Base-by-base conservation (phyloP, 805 yeast genomes). In the Brettanomyces bruxellensis region DNA sequence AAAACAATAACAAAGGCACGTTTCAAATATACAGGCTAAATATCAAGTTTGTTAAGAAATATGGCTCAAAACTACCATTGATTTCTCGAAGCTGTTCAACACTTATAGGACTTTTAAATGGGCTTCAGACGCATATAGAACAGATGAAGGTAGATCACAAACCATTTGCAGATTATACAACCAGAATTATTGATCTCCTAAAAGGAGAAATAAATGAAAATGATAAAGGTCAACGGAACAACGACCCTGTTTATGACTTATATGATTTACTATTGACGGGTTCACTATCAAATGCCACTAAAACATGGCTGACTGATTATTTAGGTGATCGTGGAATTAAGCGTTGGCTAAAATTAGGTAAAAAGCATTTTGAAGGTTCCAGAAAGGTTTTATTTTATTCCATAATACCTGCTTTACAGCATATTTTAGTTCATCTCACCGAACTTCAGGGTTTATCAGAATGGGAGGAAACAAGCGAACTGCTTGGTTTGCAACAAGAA, bases 311-410 rank as follows among this genome's bases (percentile, higher is more conserved):
- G 56, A 70, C 76, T 23, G 81, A 81, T 52, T 77, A 79, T 42
- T 65, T 84, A 34, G 89, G 86, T 0, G 88, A 82, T 50, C 66
- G 84, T 50, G 86, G 86, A 28, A 58, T 76, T 18, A 76, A 74
- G 50, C 68, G 76, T 51, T 75, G 87, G 75, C 62, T 65, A 3
- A 72, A 70, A 45, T 44, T 72, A 14, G 82, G 84, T 0, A 71
- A 69, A 34, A 60, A 69, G 1, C 66, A 73, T 12, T 81, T 75
- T 55, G 83, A 80, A 39, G 64, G 65, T 40, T 61, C 74, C 0
- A 63, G 79, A 45, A 73, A 76, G 46, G 59, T 67, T 0, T 51
- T 78, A 1, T 73, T 75, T 46, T 67, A 75, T 38, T 72, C 73
- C 37, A 48, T 81, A 22, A 66, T 81, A 6, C 79, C 83, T 3